phyloP scores from a whole-genome alignment of 2,329 filamentous ascomycete genomes.

The Tympanopsis confertula region DNA sequence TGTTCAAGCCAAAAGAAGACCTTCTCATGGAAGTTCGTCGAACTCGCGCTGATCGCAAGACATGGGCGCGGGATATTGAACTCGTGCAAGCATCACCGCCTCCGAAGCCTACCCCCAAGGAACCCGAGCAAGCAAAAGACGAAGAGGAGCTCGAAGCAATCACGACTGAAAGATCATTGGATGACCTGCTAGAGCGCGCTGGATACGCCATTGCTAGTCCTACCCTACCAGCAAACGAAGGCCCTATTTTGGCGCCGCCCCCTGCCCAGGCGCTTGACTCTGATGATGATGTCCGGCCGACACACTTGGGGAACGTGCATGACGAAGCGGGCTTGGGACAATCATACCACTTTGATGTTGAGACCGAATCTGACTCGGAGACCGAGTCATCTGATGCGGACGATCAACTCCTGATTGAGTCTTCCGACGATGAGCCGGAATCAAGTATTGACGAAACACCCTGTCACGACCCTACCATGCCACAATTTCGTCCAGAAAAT shows the following conservation, averaged over 20 bases:
- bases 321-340: not conserved
- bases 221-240: too few species aligned
- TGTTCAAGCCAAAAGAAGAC: slow-evolving; percentile 1
- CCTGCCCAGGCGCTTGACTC: too few species aligned
- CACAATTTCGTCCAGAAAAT: not conserved
- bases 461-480: not conserved
- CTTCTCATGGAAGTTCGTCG: not conserved
- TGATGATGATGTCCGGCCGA: not conserved
- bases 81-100: not conserved
- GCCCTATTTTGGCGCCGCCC: too few species aligned
- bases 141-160: too few species aligned
- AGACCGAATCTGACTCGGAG: not conserved
- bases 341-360: too few species aligned
- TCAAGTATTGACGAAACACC: not conserved
- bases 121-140: not conserved
- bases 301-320: not conserved
- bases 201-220: not conserved
- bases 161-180: not conserved
- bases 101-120: too few species aligned
- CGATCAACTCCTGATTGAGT: not conserved
- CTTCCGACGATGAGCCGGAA: not conserved
- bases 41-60: not conserved
- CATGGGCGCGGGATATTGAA: not conserved
- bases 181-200: not conserved
- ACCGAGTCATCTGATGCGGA: not conserved